Evolutionary conservation across 1,139 yeast species (phyloP), one percentile per base, ranked within the genome.

Genomic region (Arxiozyma slooffiae): DNA sequence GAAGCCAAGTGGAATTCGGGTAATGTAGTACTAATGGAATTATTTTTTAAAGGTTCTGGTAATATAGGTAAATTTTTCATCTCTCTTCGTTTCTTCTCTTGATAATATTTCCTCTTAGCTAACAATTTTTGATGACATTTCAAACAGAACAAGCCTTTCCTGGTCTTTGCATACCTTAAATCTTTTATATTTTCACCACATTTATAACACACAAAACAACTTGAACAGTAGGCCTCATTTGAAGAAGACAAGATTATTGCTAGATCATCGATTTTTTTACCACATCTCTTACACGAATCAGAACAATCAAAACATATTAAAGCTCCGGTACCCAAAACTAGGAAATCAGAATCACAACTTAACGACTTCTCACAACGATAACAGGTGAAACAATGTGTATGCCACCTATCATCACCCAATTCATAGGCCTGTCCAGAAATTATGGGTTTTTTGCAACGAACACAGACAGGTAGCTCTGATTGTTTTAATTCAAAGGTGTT

Each of bases 101-200:
- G 66, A 46, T 64, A 59, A 17, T 55, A 48, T 50, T 64, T 65
- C 43, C 65, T 53, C 52, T 64, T 65, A 7, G 62, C 62, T 67
- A 92, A 72, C 53, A 92, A 71, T 60, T 84, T 81, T 62, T 88
- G 94, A 67, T 92, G 97, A 66, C 98, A 92, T 40, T 77, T 76
- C 87, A 92, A 86, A 71, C 98, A 92, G 64, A 90, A 92, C 38
- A 92, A 72, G 0, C 98, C 98, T 63, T 86, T 90, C 44, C 94
- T 83, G 0, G 98, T 92, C 63, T 96, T 76, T 23, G 98, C 98
- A 63, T 92, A 94, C 56, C 90, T 75, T 59, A 90, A 72, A 67
- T 92, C 97, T 62, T 87, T 95, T 55, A 92, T 92, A 57, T 85
- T 84, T 57, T 80, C 80, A 63, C 85, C 85, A 71, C 98, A 92